These are phyloP conservation scores for Lactarius akahatsu DNA, from an alignment of 768 basidiomycete species.

Conservation along the genomic window DNA sequence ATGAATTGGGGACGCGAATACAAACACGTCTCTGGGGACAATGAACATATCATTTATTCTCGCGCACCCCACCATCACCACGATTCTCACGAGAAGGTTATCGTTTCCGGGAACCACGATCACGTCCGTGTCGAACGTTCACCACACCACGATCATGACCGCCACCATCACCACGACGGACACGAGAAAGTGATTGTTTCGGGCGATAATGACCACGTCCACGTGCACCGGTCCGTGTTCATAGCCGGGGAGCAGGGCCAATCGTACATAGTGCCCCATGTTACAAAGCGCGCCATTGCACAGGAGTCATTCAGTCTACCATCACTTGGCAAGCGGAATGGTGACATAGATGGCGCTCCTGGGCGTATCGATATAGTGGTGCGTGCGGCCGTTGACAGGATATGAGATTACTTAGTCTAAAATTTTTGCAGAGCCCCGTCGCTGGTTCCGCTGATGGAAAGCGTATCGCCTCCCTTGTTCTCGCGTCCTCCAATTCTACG, in stretches of 20 bases:
- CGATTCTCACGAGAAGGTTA: slow-evolving; percentile 1
- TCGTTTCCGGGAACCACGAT: slow-evolving; percentile 15
- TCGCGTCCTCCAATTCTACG: slow-evolving; percentile 31
- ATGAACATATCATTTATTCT: slow-evolving; percentile 5
- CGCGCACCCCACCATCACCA: slow-evolving; percentile 17
- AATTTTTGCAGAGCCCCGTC: slow-evolving; percentile 36
- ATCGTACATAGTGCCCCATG: slow-evolving; percentile 28
- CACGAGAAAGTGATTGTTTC: slow-evolving; percentile 31
- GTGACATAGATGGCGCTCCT: slow-evolving; percentile 33
- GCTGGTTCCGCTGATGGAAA: slow-evolving; percentile 37
- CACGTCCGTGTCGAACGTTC: slow-evolving; percentile 22
- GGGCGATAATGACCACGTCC: slow-evolving; percentile 28
- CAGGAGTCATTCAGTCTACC: slow-evolving; percentile 21
- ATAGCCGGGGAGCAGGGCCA: slow-evolving; percentile 29
- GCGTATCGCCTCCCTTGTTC: slow-evolving; percentile 43
- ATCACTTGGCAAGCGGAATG: slow-evolving; percentile 16
- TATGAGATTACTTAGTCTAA: slow-evolving; percentile 7
- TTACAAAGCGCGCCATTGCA: slow-evolving; percentile 20
- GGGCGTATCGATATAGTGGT: slow-evolving; percentile 54
- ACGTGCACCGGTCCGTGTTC: slow-evolving; percentile 26
- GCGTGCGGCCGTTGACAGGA: slow-evolving; percentile 30
- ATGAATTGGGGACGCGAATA: not conserved
- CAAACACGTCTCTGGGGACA: not conserved
- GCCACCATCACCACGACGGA: not conserved
- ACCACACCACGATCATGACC: slow-evolving; percentile 4